These are phyloP conservation scores for Knufia fluminis DNA, from an alignment of 2,329 filamentous ascomycete genomes.

Conservation along the genomic window DNA sequence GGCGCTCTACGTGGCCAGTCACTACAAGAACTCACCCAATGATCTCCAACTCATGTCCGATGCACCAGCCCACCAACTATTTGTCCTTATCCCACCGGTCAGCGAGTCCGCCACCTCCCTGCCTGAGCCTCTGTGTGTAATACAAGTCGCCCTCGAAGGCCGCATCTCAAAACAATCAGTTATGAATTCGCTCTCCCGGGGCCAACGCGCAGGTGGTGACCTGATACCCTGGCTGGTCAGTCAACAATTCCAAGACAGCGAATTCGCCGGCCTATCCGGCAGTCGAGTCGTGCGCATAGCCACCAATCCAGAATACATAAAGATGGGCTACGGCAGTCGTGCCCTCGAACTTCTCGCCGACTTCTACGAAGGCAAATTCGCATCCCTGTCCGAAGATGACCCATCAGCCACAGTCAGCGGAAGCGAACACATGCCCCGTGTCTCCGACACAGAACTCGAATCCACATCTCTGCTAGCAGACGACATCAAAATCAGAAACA, in stretches of 20 bases:
- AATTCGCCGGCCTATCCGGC: slow-evolving; percentile 87
- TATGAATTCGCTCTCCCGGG: slow-evolving; percentile 76
- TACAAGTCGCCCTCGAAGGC: slow-evolving; percentile 90
- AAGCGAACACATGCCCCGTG: slow-evolving; percentile 59
- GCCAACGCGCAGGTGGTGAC: slow-evolving; percentile 81
- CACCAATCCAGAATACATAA: slow-evolving; percentile 85
- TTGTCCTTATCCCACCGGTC: slow-evolving; percentile 82
- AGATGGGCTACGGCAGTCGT: slow-evolving; percentile 87
- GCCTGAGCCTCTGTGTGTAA: slow-evolving; percentile 86
- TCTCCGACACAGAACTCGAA: slow-evolving; percentile 74
- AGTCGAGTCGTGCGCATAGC: slow-evolving; percentile 89
- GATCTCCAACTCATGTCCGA: slow-evolving; percentile 98
- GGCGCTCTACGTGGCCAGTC: slow-evolving; percentile 88
- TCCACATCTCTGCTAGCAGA: slow-evolving; percentile 70
- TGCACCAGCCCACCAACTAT: slow-evolving; percentile 91
- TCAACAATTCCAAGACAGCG: slow-evolving; percentile 95
- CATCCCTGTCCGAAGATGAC: slow-evolving; percentile 67
- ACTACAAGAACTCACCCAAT: slow-evolving; percentile 97
- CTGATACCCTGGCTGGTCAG: slow-evolving; percentile 96
- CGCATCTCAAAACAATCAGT: slow-evolving; percentile 91
- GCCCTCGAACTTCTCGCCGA: slow-evolving; percentile 79
- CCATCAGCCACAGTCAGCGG: slow-evolving; percentile 32
- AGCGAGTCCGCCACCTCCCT: slow-evolving; percentile 66
- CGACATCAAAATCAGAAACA: slow-evolving; percentile 81
- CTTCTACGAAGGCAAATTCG: slow-evolving; percentile 92